Evolutionary conservation across 768 basidiomycete species (phyloP).

Genomic region (Tephrocybe sp.): DNA sequence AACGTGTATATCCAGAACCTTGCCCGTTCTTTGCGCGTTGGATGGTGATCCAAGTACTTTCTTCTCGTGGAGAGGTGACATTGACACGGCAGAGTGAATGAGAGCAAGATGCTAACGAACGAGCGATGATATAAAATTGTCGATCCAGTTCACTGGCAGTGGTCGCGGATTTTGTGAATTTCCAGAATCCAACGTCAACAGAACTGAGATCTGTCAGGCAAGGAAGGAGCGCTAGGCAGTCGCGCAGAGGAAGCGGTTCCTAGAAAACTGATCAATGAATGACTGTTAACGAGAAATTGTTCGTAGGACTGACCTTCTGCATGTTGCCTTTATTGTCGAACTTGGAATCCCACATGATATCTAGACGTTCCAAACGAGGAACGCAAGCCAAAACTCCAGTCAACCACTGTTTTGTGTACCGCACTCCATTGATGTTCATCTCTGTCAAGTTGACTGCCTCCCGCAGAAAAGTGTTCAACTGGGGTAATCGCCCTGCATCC

Average conservation of each 20-base stretch:
- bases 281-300: too few relatives aligned
- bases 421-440: too few relatives aligned
- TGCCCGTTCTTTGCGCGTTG: not conserved
- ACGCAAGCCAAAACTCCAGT: too few relatives aligned
- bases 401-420: too few relatives aligned
- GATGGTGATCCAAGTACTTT: not conserved
- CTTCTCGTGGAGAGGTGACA: not conserved
- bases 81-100: not conserved
- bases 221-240: not conserved
- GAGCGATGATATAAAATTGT: not conserved
- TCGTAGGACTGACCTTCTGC: too few relatives aligned
- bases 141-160: not conserved
- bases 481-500: too few relatives aligned
- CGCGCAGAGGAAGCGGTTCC: not conserved
- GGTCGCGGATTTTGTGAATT: not conserved
- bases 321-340: too few relatives aligned
- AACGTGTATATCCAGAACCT: not conserved
- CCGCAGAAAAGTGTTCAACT: too few relatives aligned
- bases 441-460: too few relatives aligned
- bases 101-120: not conserved
- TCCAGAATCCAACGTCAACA: not conserved
- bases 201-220: not conserved
- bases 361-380: too few relatives aligned
- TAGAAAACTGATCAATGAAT: not conserved
- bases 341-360: too few relatives aligned